phyloP scores from a whole-genome alignment of 176 grass and related monocot species.

The Miscanthus lutarioriparius region DNA sequence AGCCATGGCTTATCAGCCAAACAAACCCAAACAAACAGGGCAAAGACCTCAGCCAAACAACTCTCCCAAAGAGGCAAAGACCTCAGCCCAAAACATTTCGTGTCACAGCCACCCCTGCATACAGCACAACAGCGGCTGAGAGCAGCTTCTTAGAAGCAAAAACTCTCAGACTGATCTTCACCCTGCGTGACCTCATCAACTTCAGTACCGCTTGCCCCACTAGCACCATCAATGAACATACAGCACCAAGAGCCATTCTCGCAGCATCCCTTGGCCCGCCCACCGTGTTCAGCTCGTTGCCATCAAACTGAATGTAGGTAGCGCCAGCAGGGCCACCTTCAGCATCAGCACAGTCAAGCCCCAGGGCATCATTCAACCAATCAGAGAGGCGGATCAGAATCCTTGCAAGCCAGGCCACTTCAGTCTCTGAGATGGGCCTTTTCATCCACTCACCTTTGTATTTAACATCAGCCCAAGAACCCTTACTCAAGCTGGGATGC shows the following conservation, averaged over 20 bases:
- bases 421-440: slow-evolving; percentile 66
- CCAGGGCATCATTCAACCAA: slow-evolving; percentile 55
- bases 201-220: slow-evolving; percentile 44
- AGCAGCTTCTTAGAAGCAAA: slow-evolving; percentile 71
- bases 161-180: slow-evolving; percentile 82
- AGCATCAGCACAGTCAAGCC: slow-evolving; percentile 35
- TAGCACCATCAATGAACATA: slow-evolving; percentile 52
- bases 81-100: slow-evolving; percentile 25
- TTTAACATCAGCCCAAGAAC: slow-evolving; percentile 48
- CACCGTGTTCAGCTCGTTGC: slow-evolving; percentile 40
- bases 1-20: too few species aligned
- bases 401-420: slow-evolving; percentile 82
- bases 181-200: slow-evolving; percentile 57
- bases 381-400: slow-evolving; percentile 67
- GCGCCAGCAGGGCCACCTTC: slow-evolving; percentile 20
- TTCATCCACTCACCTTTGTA: slow-evolving; percentile 91
- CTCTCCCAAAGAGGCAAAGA: not conserved
- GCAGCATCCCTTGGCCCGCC: slow-evolving; percentile 56
- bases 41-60: too few species aligned
- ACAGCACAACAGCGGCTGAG: slow-evolving; percentile 31
- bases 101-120: slow-evolving; percentile 29
- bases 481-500: slow-evolving; percentile 50
- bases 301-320: slow-evolving; percentile 45
- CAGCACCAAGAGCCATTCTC: slow-evolving; percentile 37
- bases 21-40: too few species aligned